Base-by-base conservation (phyloP, 2,329 filamentous ascomycete species). In the Calonectria crousiana region DNA sequence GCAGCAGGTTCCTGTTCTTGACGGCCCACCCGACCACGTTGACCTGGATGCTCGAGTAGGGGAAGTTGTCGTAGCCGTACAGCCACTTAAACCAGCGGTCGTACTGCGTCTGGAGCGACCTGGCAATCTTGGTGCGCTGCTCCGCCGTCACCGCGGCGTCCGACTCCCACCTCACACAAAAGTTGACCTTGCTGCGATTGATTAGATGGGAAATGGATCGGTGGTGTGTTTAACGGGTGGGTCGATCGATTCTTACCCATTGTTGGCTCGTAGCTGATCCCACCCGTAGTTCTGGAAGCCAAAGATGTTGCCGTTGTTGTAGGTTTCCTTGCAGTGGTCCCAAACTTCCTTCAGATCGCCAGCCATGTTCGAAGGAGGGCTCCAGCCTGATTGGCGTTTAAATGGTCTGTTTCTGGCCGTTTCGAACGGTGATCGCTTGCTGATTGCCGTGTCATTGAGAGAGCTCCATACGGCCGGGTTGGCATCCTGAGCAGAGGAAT, bases 81-180 rank as follows among this genome's bases (percentile, higher is more conserved):
- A 88, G 81, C 75, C 84, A 83, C 68, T 85, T 84, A 70, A 86
- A 86, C 86, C 85, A 87, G 71, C 84, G 84, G 66, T 83, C 80
- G 78, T 86, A 85, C 18, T 83, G 82, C 38, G 78, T 78, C 65
- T 84, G 80, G 6, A 86, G 78, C 0, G 83, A 83, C 6, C 79
- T 68, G 53, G 85, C 82, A 36, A 87, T 78, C 66, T 85, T 77
- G 18, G 78, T 79, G 18, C 86, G 85, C 72, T 87, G 83, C 1
- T 81, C 85, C 10, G 83, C 84, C 0, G 83, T 84, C 10, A 87
- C 83, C 2, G 81, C 78, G 6, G 81, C 76, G 30, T 76, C 82
- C 0, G 84, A 86, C 71, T 88, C 86, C 87, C 87, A 88, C 52
- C 87, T 84, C 6, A 88, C 86, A 67, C 86, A 88, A 64, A 80